A percentile compares a stretch with the other conserved stretches of the same genome.
phyloP scores from a whole-genome alignment of 306 rosid species.

The Coriaria nepalensis region DNA sequence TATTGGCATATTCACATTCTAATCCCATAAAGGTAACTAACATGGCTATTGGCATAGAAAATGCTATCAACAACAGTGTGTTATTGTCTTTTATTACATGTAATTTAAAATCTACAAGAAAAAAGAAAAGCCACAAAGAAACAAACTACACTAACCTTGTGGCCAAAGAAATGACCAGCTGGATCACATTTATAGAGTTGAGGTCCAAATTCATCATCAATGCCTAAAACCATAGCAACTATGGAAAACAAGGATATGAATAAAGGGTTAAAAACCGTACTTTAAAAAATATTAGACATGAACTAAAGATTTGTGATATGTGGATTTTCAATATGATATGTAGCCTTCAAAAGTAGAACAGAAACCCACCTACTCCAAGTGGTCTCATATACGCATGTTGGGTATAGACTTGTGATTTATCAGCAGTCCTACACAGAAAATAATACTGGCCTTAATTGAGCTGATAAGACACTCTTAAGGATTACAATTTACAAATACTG shows the following conservation, averaged over 20 bases:
- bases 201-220: conserved; percentile 85
- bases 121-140: conserved; percentile 2
- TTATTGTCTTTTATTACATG: conserved; percentile 4
- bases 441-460: conserved; percentile 5
- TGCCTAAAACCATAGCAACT: conserved; percentile 96
- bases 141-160: conserved; percentile 50
- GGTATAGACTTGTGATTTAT: conserved; percentile 95
- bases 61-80: neutral
- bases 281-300: neutral
- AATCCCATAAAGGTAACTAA: too few relatives aligned
- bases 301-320: neutral
- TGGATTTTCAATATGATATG: conserved; percentile 2
- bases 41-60: neutral
- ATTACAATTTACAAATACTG: neutral
- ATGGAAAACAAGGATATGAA: conserved; percentile 17
- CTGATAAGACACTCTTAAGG: too few relatives aligned
- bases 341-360: neutral
- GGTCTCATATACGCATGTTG: conserved; percentile 99
- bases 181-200: conserved; percentile 92
- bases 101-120: neutral
- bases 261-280: conserved; percentile 7
- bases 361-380: conserved; percentile 81
- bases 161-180: conserved; percentile 98
- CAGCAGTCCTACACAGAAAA: conserved; percentile 64
- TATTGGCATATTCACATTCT: too few relatives aligned